Evolutionary conservation across 2,329 filamentous ascomycete species (phyloP), one percentile per base, ranked within the genome.

Genomic region (Aspergillus proliferans): DNA sequence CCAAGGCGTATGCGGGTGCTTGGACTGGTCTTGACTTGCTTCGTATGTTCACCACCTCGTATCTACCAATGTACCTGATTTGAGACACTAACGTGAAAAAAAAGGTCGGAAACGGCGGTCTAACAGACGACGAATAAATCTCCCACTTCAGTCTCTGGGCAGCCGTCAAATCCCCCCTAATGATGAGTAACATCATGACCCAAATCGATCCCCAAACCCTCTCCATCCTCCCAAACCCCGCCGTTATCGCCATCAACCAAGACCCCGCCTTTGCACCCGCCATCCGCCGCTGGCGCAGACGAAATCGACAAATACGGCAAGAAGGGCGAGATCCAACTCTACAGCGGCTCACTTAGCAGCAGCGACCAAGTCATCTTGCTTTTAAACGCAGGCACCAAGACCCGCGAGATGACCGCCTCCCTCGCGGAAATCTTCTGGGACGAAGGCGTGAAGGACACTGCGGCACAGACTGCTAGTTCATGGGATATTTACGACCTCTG

Each of bases 401-500:
- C 65, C 0, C 61, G 68, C 14, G 67, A 60, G 3, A 73, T 82
- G 73, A 76, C 75, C 48, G 76, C 74, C 15, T 74, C 75, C 1
- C 69, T 80, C 3, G 65, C 66, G 18, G 78, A 81, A 38, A 75
- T 82, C 47, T 81, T 81, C 62, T 61, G 75, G 44, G 74, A 77
- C 52, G 15, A 64, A 66, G 73, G 74, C 3, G 68, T 69, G 0
- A 64, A 61, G 1, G 71, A 71, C 21, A 71, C 71, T 1, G 73
- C 73, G 0, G 50, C 61, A 1, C 66, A 77, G 59, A 60, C 73
- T 0, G 58, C 65, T 21, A 61, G 71, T 52, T 65, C 62, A 0
- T 82, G 77, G 76, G 76, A 79, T 52, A 64, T 81, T 5, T 75
- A 74, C 43, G 78, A 82, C 58, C 65, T 82, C 1, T 81, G 79